Base-by-base conservation (phyloP, 192 early-diverging fungal genomes). In the Umbelopsis vinacea region DNA sequence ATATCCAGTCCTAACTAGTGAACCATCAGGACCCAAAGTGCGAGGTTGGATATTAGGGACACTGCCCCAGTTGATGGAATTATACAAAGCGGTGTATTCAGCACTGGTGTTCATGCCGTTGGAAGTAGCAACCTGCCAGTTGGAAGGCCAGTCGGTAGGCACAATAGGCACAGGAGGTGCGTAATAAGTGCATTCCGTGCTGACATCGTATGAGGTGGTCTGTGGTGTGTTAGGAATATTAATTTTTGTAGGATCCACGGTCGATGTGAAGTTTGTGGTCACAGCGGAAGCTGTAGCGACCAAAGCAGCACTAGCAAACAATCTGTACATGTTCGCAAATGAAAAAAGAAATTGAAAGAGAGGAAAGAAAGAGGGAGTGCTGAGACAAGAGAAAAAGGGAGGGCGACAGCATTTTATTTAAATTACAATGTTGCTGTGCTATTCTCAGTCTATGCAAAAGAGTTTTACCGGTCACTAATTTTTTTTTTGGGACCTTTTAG, bases 1-100 rank as follows among this genome's bases (percentile, higher is more conserved):
- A 45, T 72, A 75, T 23, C 71, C 52, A 37, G 68, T 70, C 33
- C 63, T 66, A 48, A 75, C 72, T 38, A 74, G 66, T 66, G 74
- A 43, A 71, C 76, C 76, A 23, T 67, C 43, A 22, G 71, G 37
- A 37, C 10, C 38, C 33, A 47, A 15, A 12, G 68, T 73, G 66
- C 69, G 76, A 24, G 82, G 57, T 3, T 53, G 57, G 53, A 82
- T 76, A 11, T 74, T 75, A 38, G 84, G 84, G 19, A 74, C 76
- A 4, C 73, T 75, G 35, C 67, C 76, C 69, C 81, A 74, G 47
- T 80, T 75, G 66, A 85, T 79, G 47, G 81, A 69, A 66, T 82
- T 76, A 70, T 81, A 78, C 70, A 82, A 52, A 15, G 72, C 69
- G 48, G 60, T 53, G 75, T 81, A 82, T 52, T 85, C 76, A 15